These are phyloP conservation scores for Clonostachys solani DNA, from an alignment of 2,329 filamentous ascomycete genomes.

Conservation along the genomic window DNA sequence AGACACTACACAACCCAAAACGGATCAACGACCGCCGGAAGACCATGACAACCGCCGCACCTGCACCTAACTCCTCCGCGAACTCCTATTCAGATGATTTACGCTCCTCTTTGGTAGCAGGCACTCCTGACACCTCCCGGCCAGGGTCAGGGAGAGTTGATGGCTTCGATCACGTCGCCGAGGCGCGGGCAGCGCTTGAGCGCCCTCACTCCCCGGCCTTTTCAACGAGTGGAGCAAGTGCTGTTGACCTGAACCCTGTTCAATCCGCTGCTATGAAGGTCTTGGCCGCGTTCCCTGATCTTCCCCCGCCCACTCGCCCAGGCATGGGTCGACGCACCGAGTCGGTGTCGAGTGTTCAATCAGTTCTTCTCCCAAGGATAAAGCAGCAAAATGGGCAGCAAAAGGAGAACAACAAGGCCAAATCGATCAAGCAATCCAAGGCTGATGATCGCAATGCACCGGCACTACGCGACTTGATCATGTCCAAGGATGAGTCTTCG, in stretches of 20 bases:
- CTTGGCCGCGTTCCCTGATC: constrained; percentile 20
- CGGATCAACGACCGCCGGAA: neutral
- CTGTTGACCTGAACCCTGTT: constrained; percentile 16
- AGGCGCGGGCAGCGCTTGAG: neutral
- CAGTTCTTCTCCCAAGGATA: constrained; percentile 27
- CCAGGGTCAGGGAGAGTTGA: constrained; percentile 31
- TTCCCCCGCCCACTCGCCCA: constrained; percentile 9
- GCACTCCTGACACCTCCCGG: constrained; percentile 33
- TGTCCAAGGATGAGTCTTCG: constrained; percentile 11
- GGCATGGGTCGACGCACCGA: constrained; percentile 5
- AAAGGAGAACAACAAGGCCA: constrained; percentile 13
- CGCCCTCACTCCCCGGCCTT: neutral
- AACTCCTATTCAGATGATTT: constrained; percentile 31
- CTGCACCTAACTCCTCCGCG: constrained; percentile 24
- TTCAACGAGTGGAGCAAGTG: constrained; percentile 3
- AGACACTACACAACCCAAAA: neutral
- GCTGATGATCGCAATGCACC: neutral
- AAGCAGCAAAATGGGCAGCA: constrained; percentile 30
- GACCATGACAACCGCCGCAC: constrained; percentile 1
- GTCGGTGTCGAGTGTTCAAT: constrained; percentile 8
- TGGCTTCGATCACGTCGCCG: neutral
- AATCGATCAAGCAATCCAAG: neutral
- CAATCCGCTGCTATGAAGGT: constrained; percentile 22
- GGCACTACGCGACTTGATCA: constrained; percentile 2
- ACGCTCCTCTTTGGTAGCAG: constrained; percentile 23